Evolutionary conservation across 345 rosid genomes (phyloP).

Genomic region (Sonneratia alba): DNA sequence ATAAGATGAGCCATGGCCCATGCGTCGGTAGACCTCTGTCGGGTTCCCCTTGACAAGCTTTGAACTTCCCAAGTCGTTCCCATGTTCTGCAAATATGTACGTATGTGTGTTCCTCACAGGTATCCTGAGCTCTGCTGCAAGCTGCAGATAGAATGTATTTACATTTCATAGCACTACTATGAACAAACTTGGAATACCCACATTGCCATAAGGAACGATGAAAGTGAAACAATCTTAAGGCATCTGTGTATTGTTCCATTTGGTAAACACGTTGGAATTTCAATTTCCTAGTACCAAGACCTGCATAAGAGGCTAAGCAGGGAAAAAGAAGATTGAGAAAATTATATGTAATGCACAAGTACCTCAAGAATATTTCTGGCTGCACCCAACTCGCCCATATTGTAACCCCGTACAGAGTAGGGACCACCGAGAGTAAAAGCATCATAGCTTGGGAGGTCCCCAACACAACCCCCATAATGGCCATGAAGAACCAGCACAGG

Average conservation of each 20-base stretch:
- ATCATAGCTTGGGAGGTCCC: slow-evolving; percentile 96
- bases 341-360: neutral
- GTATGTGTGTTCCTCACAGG: slow-evolving; percentile 81
- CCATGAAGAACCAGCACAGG: slow-evolving; percentile 91
- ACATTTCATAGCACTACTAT: neutral
- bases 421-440: slow-evolving; percentile 99
- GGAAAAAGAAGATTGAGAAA: neutral
- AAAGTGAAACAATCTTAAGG: neutral
- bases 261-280: neutral
- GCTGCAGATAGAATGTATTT: slow-evolving; percentile 27
- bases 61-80: slow-evolving; percentile 87
- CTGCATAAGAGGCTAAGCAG: neutral
- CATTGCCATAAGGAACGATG: neutral
- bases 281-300: neutral
- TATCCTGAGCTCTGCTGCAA: slow-evolving; percentile 85
- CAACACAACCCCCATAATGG: slow-evolving; percentile 98
- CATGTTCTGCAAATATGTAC: slow-evolving; percentile 90
- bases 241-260: neutral
- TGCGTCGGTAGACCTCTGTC: slow-evolving; percentile 80
- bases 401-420: slow-evolving; percentile 95
- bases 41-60: slow-evolving; percentile 98
- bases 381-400: slow-evolving; percentile 98
- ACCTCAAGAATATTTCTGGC: slow-evolving; percentile 89
- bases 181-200: neutral
- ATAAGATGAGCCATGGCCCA: slow-evolving; percentile 89